phyloP scores from a whole-genome alignment of 306 rosid genomes.

The Cicer yamashitae region DNA sequence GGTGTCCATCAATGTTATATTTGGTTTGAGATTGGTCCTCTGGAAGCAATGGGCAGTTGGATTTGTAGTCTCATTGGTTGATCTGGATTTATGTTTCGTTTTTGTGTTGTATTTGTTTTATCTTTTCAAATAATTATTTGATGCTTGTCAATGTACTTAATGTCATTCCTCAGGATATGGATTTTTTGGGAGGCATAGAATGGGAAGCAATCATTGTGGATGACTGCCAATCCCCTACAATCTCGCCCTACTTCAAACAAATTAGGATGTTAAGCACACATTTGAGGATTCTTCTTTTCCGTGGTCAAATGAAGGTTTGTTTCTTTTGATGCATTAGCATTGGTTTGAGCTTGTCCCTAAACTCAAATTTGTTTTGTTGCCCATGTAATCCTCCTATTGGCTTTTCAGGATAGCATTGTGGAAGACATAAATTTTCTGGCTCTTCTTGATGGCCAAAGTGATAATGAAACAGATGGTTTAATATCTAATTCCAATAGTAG shows the following conservation, averaged over 20 bases:
- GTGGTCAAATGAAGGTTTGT: constrained; percentile 65
- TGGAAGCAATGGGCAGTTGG: constrained; percentile 10
- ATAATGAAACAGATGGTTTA: constrained; percentile 42
- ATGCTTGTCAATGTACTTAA: constrained; percentile 17
- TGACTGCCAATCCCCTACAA: constrained; percentile 54
- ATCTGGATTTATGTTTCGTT: constrained; percentile 14
- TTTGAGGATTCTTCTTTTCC: constrained; percentile 61
- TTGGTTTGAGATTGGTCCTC: not conserved
- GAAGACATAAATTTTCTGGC: constrained; percentile 58
- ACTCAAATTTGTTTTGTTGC: constrained; percentile 25
- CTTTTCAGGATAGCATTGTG: constrained; percentile 63
- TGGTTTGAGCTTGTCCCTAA: constrained; percentile 31
- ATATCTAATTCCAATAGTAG: constrained; percentile 48
- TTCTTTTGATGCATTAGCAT: constrained; percentile 35
- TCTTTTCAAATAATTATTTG: not conserved
- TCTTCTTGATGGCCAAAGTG: constrained; percentile 51
- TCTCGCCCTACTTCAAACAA: constrained; percentile 51
- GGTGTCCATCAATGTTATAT: not conserved
- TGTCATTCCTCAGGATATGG: constrained; percentile 59
- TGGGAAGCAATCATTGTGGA: constrained; percentile 72
- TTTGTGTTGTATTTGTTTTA: not conserved
- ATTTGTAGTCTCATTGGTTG: constrained; percentile 30
- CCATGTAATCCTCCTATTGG: constrained; percentile 49
- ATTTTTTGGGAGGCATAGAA: constrained; percentile 50
- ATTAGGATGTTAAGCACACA: constrained; percentile 53